These are phyloP conservation scores for Cercis canadensis DNA, from an alignment of 306 rosid genomes.

Conservation along the genomic window DNA sequence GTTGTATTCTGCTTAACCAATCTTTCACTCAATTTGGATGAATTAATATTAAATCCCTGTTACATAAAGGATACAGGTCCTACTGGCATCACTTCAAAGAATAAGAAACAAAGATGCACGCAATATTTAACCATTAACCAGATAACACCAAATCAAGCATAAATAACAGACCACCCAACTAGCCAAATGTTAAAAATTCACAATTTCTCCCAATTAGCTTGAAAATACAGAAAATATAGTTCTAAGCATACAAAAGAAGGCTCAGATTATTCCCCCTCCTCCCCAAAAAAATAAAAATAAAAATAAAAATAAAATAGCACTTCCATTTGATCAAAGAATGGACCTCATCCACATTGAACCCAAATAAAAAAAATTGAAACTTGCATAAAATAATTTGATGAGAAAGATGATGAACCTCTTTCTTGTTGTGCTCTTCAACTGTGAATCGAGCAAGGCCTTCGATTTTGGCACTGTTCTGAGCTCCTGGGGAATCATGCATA, in stretches of 20 bases:
- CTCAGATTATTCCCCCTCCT: no score
- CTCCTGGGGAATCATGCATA: constrained; percentile 41
- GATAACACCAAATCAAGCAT: background rate
- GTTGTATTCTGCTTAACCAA: no score
- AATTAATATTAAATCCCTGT: no score
- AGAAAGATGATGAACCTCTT: constrained; percentile 49
- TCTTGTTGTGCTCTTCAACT: constrained; percentile 77
- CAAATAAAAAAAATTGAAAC: background rate
- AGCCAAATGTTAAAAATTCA: background rate
- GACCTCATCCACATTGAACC: background rate
- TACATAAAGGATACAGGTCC: no score
- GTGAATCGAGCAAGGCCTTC: constrained; percentile 83
- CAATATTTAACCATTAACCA: no score
- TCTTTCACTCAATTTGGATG: no score
- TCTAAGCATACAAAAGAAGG: no score
- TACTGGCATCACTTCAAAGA: no score
- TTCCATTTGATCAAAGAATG: background rate
- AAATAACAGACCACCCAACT: background rate
- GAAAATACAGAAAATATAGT: no score
- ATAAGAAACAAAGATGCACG: no score
- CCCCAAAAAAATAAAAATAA: no score
- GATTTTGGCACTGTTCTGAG: constrained; percentile 60
- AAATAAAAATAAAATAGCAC: no score
- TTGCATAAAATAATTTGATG: background rate
- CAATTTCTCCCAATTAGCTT: background rate